phyloP scores from a whole-genome alignment of 2,329 filamentous ascomycete species.

The Hypocreales sp. region DNA sequence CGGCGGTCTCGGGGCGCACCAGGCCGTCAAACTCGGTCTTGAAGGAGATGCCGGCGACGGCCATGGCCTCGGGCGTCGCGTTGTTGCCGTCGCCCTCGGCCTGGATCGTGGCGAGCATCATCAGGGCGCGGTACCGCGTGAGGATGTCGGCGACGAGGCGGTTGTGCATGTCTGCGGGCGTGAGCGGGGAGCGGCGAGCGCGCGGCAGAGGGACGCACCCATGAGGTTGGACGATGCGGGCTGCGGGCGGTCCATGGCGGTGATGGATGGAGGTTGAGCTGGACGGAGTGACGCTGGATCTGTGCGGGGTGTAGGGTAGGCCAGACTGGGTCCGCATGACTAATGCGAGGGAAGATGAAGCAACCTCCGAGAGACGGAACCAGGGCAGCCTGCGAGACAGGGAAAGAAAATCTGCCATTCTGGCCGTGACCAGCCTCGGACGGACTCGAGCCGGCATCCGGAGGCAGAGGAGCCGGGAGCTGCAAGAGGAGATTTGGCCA shows the following conservation, averaged over 20 bases:
- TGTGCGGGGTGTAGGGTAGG: too few relatives aligned
- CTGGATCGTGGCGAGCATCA: constrained; percentile 26
- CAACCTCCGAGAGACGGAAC: too few relatives aligned
- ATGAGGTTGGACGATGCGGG: constrained; percentile 16
- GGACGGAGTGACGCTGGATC: too few relatives aligned
- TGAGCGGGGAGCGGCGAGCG: background rate
- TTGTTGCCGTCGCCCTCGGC: constrained; percentile 22
- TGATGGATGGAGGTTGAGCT: background rate
- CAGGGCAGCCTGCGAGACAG: too few relatives aligned
- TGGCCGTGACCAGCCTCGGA: too few relatives aligned
- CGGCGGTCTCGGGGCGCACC: constrained; percentile 8
- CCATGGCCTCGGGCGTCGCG: constrained; percentile 23
- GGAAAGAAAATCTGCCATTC: too few relatives aligned
- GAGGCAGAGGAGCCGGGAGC: too few relatives aligned
- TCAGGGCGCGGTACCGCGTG: constrained; percentile 25
- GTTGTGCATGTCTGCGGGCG: constrained; percentile 23
- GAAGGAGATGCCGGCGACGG: constrained; percentile 26
- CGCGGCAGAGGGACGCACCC: constrained; percentile 9
- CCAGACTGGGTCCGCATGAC: too few relatives aligned
- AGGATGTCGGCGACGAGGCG: constrained; percentile 28
- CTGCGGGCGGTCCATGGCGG: constrained; percentile 16
- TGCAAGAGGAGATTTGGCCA: too few relatives aligned
- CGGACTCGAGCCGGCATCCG: too few relatives aligned
- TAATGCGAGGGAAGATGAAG: too few relatives aligned
- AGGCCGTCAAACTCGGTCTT: constrained; percentile 29